Base-by-base conservation (phyloP, 2,329 filamentous ascomycete genomes). In the Parascedosporium putredinis region DNA sequence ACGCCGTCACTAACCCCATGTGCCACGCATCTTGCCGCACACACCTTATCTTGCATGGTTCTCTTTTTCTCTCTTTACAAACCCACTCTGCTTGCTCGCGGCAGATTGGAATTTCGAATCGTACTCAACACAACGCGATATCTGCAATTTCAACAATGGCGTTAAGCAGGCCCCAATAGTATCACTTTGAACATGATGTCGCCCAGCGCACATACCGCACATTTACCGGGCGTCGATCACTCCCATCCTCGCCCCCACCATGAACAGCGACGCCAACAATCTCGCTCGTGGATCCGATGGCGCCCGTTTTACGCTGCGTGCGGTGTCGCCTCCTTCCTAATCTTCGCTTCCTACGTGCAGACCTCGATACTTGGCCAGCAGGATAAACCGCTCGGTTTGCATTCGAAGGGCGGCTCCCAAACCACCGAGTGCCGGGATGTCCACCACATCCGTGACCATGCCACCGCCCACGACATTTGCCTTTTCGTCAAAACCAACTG, bases 401-500 rank as follows among this genome's bases (percentile, higher is more conserved):
- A 43, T 23, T 47, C 47, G 10, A 43, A 34, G 22, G 29, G 20
- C 23, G 36, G 24, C 36, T 25, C 25, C n/a, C n/a, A n/a, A n/a
- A n/a, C n/a, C 38, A 20, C 25, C 24, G 18, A 90, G 71, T 98
- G 93, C 63, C 83, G 83, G 52, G 70, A 86, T 29, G 88, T 98
- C 50, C 88, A 93, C 64, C 68, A 78, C 45, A n/a, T n/a, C n/a
- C n/a, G n/a, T n/a, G n/a, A n/a, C n/a, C n/a, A n/a, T n/a, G n/a
- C n/a, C n/a, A n/a, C n/a, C n/a, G 84, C 82, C 48, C 61, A 73
- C 52, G 86, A 98, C 63, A 81, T 96, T 68, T 98, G 93, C 71
- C 81, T 82, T 57, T 97, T 93, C 66, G 81, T 97, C 51, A 80
- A 75, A 56, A 73, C 75, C 51, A 86, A 96, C 64, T 98, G 93